Percentiles rank a stretch among this genome's conserved stretches.
Evolutionary conservation across 805 yeast genomes (phyloP).

Genomic region (Zygosaccharomyces gambellarensis): DNA sequence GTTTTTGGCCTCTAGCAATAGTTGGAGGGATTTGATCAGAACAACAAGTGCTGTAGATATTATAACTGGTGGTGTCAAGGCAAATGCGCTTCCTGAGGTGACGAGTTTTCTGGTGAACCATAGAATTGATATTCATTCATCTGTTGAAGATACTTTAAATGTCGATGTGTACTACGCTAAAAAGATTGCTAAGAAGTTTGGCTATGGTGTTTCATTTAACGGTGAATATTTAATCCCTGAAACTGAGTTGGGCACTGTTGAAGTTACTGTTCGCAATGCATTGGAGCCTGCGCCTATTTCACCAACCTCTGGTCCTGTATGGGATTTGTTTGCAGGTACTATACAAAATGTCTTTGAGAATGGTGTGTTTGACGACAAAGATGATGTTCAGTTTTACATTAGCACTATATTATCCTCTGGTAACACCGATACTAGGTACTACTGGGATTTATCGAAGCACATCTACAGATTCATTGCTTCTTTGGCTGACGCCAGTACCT

Average conservation of each 20-base stretch:
- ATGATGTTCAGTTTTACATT: constrained; percentile 30
- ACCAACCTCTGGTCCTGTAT: constrained; percentile 42
- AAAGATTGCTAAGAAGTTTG: constrained; percentile 42
- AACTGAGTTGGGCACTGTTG: constrained; percentile 41
- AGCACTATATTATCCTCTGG: constrained; percentile 62
- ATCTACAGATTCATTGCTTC: constrained; percentile 46
- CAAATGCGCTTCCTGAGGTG: constrained; percentile 63
- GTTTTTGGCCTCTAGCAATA: background rate
- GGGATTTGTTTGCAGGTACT: constrained; percentile 59
- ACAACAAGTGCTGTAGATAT: constrained; percentile 53
- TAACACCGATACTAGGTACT: constrained; percentile 62
- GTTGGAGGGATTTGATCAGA: constrained; percentile 35
- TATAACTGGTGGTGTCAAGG: constrained; percentile 59
- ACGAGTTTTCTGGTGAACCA: constrained; percentile 50
- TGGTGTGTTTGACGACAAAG: constrained; percentile 23
- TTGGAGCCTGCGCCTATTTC: constrained; percentile 53
- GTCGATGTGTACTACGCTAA: constrained; percentile 35
- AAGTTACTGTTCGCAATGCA: constrained; percentile 27
- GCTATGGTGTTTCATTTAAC: constrained; percentile 41
- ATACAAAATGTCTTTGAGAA: constrained; percentile 60
- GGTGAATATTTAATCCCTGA: constrained; percentile 25
- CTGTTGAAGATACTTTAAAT: constrained; percentile 37
- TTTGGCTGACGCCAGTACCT: constrained; percentile 12
- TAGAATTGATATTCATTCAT: constrained; percentile 49
- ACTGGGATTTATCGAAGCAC: constrained; percentile 51